Evolutionary conservation across 2,329 filamentous ascomycete genomes (phyloP).

Genomic region (Eutypella sp.): DNA sequence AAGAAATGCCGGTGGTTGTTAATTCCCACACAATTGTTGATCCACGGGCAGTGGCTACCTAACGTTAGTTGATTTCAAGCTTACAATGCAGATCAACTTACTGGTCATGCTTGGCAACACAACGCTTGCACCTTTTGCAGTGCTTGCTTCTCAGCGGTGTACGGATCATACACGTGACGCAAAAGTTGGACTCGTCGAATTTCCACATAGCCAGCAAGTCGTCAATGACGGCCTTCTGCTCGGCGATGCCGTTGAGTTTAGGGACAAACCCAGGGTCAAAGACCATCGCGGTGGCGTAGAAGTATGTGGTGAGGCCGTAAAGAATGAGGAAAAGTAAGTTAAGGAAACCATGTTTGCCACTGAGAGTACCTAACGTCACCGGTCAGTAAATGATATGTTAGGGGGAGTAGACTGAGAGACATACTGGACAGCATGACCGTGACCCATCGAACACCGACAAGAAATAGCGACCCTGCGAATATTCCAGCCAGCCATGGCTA

Average conservation of each 20-base stretch:
- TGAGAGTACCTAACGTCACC: constrained; percentile 54
- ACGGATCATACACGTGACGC: constrained; percentile 88
- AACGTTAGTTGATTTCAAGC: constrained; percentile 16
- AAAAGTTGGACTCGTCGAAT: constrained; percentile 93
- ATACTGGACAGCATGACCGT: constrained; percentile 67
- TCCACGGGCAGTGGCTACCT: constrained; percentile 88
- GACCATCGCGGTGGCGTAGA: constrained; percentile 81
- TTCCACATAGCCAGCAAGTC: constrained; percentile 80
- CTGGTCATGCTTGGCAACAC: constrained; percentile 96
- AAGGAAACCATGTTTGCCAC: constrained; percentile 61
- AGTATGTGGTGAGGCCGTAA: constrained; percentile 69
- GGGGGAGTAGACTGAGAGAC: constrained; percentile 17
- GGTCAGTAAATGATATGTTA: constrained; percentile 24
- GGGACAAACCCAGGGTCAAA: constrained; percentile 91
- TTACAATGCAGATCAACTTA: constrained; percentile 43
- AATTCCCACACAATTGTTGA: constrained; percentile 90
- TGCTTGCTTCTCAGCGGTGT: constrained; percentile 93
- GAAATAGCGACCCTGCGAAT: constrained; percentile 81
- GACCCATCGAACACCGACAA: constrained; percentile 72
- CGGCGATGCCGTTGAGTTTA: constrained; percentile 80
- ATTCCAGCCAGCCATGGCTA: constrained; percentile 91
- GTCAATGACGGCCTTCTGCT: constrained; percentile 85
- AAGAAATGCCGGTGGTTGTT: constrained; percentile 98
- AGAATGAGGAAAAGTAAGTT: constrained; percentile 70
- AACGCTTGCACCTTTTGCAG: constrained; percentile 84